phyloP scores from a whole-genome alignment of 2,329 filamentous ascomycete genomes.

The Exophiala sp. region DNA sequence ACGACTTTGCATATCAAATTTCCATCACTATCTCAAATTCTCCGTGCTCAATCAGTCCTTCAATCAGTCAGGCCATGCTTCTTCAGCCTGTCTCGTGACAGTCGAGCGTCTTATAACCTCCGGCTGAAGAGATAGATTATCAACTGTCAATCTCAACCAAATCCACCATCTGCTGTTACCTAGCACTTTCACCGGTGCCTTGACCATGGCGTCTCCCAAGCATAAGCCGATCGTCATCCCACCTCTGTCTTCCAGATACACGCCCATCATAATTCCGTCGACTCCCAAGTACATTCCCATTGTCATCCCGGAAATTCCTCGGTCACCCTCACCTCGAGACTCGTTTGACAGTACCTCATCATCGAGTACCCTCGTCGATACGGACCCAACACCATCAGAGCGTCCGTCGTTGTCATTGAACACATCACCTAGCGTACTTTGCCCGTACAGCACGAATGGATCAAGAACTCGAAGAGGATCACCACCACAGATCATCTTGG shows the following conservation, averaged over 20 bases:
- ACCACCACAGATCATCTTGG: conserved; percentile 16
- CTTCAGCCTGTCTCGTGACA: too few relatives aligned
- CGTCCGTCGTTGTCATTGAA: conserved; percentile 3
- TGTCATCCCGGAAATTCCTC: conserved; percentile 5
- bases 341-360: conserved; percentile 15
- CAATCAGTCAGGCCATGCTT: too few relatives aligned
- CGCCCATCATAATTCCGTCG: conserved; percentile 11
- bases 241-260: not conserved
- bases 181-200: too few relatives aligned
- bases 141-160: too few relatives aligned
- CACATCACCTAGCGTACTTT: not conserved
- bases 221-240: not conserved
- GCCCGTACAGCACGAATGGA: conserved; percentile 11
- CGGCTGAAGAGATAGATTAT: too few relatives aligned
- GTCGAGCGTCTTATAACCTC: too few relatives aligned
- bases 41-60: too few relatives aligned
- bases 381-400: conserved; percentile 6
- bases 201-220: not conserved
- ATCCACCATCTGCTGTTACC: too few relatives aligned
- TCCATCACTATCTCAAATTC: too few relatives aligned
- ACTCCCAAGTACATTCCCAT: not conserved
- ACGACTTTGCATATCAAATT: too few relatives aligned
- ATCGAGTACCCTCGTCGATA: conserved; percentile 14
- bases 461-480: conserved; percentile 7
- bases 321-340: conserved; percentile 14